Evolutionary conservation across 352 stramenopile species (phyloP), one percentile per base, ranked within the genome.

Genomic region (Labyrinthula sp.): DNA sequence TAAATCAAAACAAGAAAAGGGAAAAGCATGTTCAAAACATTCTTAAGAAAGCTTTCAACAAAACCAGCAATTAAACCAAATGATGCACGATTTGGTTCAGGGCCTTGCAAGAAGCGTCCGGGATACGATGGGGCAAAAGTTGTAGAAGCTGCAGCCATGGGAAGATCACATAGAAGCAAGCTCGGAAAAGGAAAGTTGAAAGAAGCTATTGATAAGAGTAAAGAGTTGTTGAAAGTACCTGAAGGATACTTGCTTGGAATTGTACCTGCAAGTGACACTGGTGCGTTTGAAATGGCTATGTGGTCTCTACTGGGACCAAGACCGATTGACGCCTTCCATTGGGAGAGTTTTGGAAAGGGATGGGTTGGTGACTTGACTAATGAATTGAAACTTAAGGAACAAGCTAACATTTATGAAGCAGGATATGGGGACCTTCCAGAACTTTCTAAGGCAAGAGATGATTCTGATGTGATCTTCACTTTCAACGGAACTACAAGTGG

Each of bases 221-320:
- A 93, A 67, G 67, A 75, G 24, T 69, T 96, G 39, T 64, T 96
- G 14, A 68, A 74, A 40, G 63, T 98, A 14, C 89, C 89, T 15
- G 72, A 90, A 4, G 66, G 91, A 57, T 97, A 95, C 64, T 67
- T 77, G 17, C 60, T 93, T 8, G 85, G 84, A 31, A 94, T 96
- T 48, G 86, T 98, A 27, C 87, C 89, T 26, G 89, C 83, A 29
- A 95, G 81, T 4, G 89, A 98, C 64, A 96, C 89, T 20, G 89
- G 89, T 21, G 89, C 89, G 9, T 96, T 94, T 58, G 89, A 98
- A 67, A 98, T 98, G 89, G 89, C 86, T 33, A 95, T 98, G 89
- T 98, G 89, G 89, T 93, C 75, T 57, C 85, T 98, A 68, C 71
- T 98, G 15, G 89, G 89, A 24, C 64, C 67, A 23, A 66, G 75